Base-by-base conservation (phyloP, 768 basidiomycete genomes). In the Russula sp. region DNA sequence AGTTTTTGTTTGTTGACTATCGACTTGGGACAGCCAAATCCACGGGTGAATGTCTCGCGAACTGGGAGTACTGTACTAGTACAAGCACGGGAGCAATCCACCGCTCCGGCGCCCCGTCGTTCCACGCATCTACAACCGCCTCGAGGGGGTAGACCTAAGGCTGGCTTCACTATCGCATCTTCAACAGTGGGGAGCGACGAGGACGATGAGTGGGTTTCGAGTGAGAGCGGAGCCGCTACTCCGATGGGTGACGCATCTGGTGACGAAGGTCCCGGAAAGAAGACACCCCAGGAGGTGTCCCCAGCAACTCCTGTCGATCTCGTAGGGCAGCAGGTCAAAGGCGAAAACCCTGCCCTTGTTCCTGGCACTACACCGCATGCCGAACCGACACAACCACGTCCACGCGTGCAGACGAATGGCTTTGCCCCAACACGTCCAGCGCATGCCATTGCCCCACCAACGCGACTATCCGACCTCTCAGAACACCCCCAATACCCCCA, bases 151-250 rank as follows among this genome's bases (percentile, higher is more conserved):
- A 76, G 76, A 68, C 72, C 74, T 13, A 85, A 83, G 71, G 71
- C 76, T 26, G 86, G 83, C 5, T 89, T 90, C 70, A 82, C 82
- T 14, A 78, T 88, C 62, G 78, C 85, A 10, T 81, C 78, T 57
- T 76, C 81, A 34, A 76, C 75, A 46, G 79, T 74, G 28, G 80
- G 78, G 44, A 80, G 78, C 14, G 84, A 84, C 26, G 69, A 72
- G 63, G 87, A 88, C 13, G 87, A 89, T 61, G 89, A 84, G 62
- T 90, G 88, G 88, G 80, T 88, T 1, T 90, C 89, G 30, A 89
- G 85, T 72, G 88, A 88, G 73, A 90, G 88, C 70, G 89, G 87
- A 8, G 86, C 83, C 0, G 87, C 77, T 0, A 90, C 89, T 1
- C 89, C 89, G 24, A 52, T 62, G 14, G 65, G 61, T 54, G 64